Conservation (phyloP, 257 asterid genomes). For the Lavandula angustifolia region DNA sequence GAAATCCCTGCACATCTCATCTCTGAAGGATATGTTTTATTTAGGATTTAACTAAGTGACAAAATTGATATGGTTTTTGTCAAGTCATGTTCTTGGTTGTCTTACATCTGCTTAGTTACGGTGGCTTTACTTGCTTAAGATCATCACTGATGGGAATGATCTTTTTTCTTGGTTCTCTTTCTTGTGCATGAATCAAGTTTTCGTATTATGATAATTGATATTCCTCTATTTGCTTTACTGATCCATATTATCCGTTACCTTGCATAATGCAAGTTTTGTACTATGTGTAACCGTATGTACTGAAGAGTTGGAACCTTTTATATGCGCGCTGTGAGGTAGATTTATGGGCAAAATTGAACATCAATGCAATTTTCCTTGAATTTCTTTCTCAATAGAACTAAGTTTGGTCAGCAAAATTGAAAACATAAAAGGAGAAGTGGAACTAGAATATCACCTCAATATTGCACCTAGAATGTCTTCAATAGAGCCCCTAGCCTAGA, state of each 20-base stretch:
- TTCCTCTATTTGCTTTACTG: not conserved
- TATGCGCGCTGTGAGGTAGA: not conserved
- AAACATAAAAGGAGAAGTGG: no score
- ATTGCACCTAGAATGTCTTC: no score
- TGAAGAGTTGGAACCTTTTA: not conserved
- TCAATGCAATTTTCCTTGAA: conserved; percentile 23
- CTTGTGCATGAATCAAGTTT: conserved; percentile 3
- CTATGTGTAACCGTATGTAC: not conserved
- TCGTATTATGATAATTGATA: not conserved
- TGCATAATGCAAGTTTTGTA: conserved; percentile 3
- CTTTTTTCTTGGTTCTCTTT: not conserved
- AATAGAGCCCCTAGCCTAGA: no score
- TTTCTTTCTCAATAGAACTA: not conserved
- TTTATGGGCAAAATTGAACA: conserved; percentile 14
- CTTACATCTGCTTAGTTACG: conserved; percentile 2
- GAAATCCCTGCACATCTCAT: not conserved
- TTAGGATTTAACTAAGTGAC: no score
- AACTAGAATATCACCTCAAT: no score
- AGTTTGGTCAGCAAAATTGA: conserved; percentile 17
- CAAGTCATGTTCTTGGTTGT: not conserved
- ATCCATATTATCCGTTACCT: not conserved
- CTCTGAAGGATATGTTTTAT: conserved; percentile 11
- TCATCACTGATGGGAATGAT: not conserved
- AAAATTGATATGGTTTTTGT: not conserved
- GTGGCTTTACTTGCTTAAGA: not conserved